Evolutionary conservation across 225 moss, liverwort and hornwort species (phyloP).

Genomic region (Ulota crispa): DNA sequence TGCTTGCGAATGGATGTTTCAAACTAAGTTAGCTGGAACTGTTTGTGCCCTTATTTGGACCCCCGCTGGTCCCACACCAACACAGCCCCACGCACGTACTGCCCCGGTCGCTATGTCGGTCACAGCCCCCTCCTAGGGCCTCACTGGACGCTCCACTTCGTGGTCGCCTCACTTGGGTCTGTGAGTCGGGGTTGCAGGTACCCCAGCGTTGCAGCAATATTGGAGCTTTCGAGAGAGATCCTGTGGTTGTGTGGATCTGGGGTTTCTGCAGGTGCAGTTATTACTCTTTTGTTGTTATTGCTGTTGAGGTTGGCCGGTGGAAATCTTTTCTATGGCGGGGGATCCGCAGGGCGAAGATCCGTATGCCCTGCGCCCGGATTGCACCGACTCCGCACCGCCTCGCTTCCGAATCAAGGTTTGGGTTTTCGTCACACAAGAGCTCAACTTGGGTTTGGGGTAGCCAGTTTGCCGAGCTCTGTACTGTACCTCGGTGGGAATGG

Average conservation of each 20-base stretch:
- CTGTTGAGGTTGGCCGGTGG: not conserved
- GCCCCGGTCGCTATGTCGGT: no score
- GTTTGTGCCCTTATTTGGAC: no score
- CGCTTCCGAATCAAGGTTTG: constrained; percentile 87
- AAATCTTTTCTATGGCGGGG: constrained; percentile 28
- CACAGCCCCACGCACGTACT: no score
- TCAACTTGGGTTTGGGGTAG: not conserved
- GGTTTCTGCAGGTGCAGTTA: not conserved
- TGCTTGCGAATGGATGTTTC: no score
- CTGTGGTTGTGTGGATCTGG: not conserved
- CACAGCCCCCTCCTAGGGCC: no score
- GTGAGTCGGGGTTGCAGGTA: no score
- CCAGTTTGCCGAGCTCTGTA: not conserved
- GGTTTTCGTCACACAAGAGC: not conserved
- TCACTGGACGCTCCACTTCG: no score
- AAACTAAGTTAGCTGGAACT: no score
- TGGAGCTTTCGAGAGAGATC: not conserved
- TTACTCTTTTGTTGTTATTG: not conserved
- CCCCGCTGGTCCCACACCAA: no score
- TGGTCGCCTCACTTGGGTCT: no score
- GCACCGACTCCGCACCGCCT: constrained; percentile 72
- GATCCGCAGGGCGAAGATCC: constrained; percentile 44
- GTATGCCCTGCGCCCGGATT: constrained; percentile 78
- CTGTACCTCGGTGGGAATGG: not conserved
- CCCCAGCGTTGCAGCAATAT: not conserved